These are phyloP conservation scores for Ilyonectria mors-panacis DNA, from an alignment of 2,329 filamentous ascomycete genomes.

Conservation along the genomic window DNA sequence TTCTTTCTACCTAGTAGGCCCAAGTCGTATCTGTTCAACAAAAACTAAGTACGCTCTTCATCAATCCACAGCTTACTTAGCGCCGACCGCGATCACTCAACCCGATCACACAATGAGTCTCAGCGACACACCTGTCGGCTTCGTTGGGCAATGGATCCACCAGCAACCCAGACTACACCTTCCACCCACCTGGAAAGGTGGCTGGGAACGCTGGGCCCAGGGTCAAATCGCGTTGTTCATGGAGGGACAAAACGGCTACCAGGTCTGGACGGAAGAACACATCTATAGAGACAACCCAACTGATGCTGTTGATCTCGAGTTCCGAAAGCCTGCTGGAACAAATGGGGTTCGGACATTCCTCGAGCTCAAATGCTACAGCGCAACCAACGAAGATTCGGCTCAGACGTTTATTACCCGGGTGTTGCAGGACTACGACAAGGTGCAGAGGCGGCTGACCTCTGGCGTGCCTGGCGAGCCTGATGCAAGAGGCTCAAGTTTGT, in stretches of 20 bases:
- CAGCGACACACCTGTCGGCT: not conserved
- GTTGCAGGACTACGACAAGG: not conserved
- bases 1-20: too few relatives aligned
- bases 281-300: not conserved
- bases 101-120: not conserved
- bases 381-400: not conserved
- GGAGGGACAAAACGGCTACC: not conserved
- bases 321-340: not conserved
- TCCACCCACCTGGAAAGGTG: not conserved
- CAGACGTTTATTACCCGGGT: not conserved
- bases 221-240: not conserved
- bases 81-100: not conserved
- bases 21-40: too few relatives aligned
- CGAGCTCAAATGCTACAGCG: slow-evolving; percentile 1
- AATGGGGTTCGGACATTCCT: not conserved
- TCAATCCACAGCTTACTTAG: not conserved
- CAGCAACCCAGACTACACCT: not conserved
- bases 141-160: not conserved
- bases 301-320: slow-evolving; percentile 1
- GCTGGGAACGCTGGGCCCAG: not conserved
- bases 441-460: not conserved
- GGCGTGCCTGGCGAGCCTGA: not conserved
- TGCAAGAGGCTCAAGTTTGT: not conserved
- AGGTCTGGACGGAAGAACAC: slow-evolving; percentile 1
- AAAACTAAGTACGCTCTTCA: not conserved